Evolutionary conservation across 768 basidiomycete species (phyloP), one percentile per base, ranked within the genome.

Genomic region (Suillus subluteus): DNA sequence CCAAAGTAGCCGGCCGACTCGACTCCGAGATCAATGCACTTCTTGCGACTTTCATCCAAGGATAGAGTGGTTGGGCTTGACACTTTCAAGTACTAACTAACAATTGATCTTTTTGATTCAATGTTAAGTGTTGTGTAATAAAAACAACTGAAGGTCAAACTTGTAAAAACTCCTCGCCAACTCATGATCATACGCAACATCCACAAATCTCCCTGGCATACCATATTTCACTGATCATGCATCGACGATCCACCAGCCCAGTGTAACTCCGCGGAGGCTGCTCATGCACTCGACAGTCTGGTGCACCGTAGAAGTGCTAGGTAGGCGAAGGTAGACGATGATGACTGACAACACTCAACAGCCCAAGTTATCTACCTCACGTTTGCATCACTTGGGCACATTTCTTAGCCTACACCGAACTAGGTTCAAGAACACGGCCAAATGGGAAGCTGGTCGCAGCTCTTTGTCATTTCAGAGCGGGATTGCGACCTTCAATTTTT

Each of bases 1-100:
- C 41, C 26, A 40, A 41, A 23, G 26, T 61, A 61, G 30, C 26
- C 12, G 30, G 59, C 30, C 59, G 59, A 61, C 41, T 61, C 7
- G 59, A 61, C 12, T 61, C 59, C 18, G 59, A 61, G 6, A 61
- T 61, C 21, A 61, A 61, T 5, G 4, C 59, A 32, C 26, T 41
- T 30, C 41, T 61, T 3, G 59, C 41, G 21, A 11, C 18, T 61
- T 61, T 61, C 59, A 61, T 61, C 59, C 26, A 12, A 41, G 30
- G 30, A 61, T 61, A 44, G 41, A 43, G 26, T 32, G 41, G 12
- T n/a, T 21, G 12, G 5, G 59, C 41, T 11, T 40, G 41, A 43
- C 41, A 30, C 6, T 61, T 41, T 41, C 3, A 1, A 13, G 18
- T 21, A 13, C 26, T 32, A 3, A 32, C 26, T 18, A 30, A 21